These are phyloP conservation scores for Pyrus betulifolia DNA, from an alignment of 306 rosid species.

Conservation along the genomic window DNA sequence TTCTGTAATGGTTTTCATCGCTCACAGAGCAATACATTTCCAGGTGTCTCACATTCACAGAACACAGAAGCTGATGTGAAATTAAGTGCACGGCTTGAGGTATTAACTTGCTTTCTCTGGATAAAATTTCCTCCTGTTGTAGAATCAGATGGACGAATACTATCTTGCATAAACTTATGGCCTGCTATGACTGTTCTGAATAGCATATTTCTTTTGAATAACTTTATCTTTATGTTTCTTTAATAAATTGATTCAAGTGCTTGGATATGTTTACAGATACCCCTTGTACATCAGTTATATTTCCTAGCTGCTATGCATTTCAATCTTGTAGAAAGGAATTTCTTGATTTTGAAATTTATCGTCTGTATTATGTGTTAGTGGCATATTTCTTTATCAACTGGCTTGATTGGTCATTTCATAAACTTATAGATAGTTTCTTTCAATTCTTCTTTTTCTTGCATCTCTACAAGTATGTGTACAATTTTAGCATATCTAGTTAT, in stretches of 20 bases:
- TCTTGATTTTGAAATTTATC: neutral
- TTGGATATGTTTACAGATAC: neutral
- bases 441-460: conserved; percentile 1
- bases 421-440: neutral
- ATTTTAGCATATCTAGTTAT: conserved; percentile 15
- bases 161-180: neutral
- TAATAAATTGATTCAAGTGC: neutral
- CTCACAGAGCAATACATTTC: conserved; percentile 10
- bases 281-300: neutral
- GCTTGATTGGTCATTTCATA: neutral
- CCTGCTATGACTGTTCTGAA: neutral
- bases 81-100: conserved; percentile 65
- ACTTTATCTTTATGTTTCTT: neutral
- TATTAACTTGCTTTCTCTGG: conserved; percentile 25
- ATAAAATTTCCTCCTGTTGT: conserved; percentile 3
- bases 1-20: neutral
- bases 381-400: neutral
- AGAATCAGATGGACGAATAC: neutral
- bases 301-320: conserved; percentile 1
- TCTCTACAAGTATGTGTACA: conserved; percentile 13
- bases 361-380: neutral
- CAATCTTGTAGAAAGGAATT: neutral
- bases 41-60: conserved; percentile 41
- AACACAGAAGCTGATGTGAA: conserved; percentile 49
- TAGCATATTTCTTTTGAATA: neutral